Percentiles rank a stretch among this genome's conserved stretches.
Conservation (phyloP, 192 early-diverging fungal species). For the Linnemannia hyalina region DNA sequence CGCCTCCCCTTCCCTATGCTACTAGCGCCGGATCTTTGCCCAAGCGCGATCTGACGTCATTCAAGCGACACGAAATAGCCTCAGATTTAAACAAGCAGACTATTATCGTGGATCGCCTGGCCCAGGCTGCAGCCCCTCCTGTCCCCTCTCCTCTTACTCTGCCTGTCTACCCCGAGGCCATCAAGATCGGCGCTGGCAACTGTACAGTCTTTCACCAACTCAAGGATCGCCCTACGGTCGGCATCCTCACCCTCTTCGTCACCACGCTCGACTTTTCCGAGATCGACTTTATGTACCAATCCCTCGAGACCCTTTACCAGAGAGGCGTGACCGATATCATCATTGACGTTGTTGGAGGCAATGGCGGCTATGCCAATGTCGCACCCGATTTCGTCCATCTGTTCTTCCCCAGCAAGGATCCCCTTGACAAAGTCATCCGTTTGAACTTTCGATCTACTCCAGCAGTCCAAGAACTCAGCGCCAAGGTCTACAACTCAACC, state of each 20-base stretch:
- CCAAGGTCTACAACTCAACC: neutral
- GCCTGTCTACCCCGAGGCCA: neutral
- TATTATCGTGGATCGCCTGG: too few relatives aligned
- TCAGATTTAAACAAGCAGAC: neutral
- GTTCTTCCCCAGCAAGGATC: conserved; percentile 24
- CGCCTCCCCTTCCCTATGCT: too few relatives aligned
- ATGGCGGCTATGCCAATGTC: conserved; percentile 18
- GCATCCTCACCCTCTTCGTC: conserved; percentile 10
- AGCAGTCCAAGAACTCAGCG: neutral
- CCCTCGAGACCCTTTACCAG: neutral
- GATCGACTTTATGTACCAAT: neutral
- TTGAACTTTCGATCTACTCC: neutral
- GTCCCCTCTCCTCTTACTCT: neutral
- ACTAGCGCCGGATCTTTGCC: neutral
- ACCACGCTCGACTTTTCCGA: neutral
- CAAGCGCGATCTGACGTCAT: neutral
- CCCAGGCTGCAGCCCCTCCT: neutral
- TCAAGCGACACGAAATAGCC: neutral
- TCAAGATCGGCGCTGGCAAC: conserved; percentile 10
- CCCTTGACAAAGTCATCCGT: neutral
- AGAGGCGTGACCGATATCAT: conserved; percentile 20
- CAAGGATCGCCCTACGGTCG: conserved; percentile 17
- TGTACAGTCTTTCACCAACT: conserved; percentile 16
- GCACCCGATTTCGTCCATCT: conserved; percentile 7
- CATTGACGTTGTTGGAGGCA: conserved; percentile 24